Evolutionary conservation across 495 filamentous ascomycete genomes (phyloP).

Genomic region (Penicillium chermesinum): DNA sequence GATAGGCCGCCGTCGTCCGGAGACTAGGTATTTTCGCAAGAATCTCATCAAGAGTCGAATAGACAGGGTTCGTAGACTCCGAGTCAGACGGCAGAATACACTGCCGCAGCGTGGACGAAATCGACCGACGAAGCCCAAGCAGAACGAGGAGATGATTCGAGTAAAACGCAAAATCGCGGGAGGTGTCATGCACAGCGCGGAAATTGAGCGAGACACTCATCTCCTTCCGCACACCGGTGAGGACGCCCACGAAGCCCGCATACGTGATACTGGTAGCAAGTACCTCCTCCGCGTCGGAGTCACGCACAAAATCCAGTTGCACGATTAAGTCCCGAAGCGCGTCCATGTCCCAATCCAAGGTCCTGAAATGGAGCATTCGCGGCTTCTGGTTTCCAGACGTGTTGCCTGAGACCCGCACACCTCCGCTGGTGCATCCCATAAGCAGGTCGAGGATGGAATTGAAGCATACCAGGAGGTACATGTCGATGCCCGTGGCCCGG

Average conservation of each 20-base stretch:
- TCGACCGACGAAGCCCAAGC: conserved; percentile 51
- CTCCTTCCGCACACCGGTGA: conserved; percentile 53
- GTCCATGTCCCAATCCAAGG: conserved; percentile 66
- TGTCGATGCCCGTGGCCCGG: conserved; percentile 43
- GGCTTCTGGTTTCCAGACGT: conserved; percentile 6
- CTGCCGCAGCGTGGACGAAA: conserved; percentile 48
- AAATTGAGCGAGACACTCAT: conserved; percentile 63
- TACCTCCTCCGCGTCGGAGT: conserved; percentile 28
- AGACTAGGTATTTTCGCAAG: conserved; percentile 25
- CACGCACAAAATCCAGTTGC: conserved; percentile 50
- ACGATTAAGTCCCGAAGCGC: conserved; percentile 51
- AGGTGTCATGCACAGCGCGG: conserved; percentile 49
- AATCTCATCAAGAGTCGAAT: conserved; percentile 24
- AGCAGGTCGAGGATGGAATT: conserved; percentile 60
- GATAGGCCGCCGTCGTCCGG: conserved; percentile 52
- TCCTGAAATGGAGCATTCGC: conserved; percentile 59
- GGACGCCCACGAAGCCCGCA: conserved; percentile 56
- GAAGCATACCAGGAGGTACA: conserved; percentile 56
- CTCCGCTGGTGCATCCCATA: conserved; percentile 64
- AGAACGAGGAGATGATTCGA: conserved; percentile 51
- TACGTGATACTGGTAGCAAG: conserved; percentile 58
- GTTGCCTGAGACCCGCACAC: conserved; percentile 24
- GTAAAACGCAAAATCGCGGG: conserved; percentile 38
- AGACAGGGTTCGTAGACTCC: background rate
- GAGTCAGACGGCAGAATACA: conserved; percentile 27